Evolutionary conservation across 768 basidiomycete species (phyloP), one percentile per base, ranked within the genome.

Genomic region (Boletus huronensis): DNA sequence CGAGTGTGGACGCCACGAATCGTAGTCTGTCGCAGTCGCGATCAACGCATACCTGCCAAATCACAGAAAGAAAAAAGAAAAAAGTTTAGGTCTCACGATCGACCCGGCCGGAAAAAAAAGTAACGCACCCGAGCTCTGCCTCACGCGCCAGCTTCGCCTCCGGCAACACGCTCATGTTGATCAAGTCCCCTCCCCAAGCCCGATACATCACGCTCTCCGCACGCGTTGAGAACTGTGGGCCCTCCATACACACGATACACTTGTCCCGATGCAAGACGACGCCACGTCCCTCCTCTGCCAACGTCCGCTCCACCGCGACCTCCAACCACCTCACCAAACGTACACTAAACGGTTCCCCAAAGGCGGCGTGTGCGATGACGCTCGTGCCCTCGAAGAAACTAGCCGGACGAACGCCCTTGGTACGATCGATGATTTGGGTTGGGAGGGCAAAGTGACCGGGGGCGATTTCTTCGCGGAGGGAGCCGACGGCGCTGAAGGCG

Each of bases 81-180:
- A 32, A 13, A 5, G n/a, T 28, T 32, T 10, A 51, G 2, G 9
- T 21, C 11, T 14, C 36, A 13, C n/a, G 4, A 19, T 28, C 21
- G 6, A 42, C 9, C 45, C n/a, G 40, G 44, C 40, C 29, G 5
- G 19, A 19, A 23, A 19, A 8, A 26, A 19, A 11, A 28, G 36
- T 3, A 9, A 55, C 50, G 25, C 54, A 94, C 93, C 87, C 87
- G 13, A 99, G 71, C 73, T 99, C 96, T 2, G 93, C 94, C 75
- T 99, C 95, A 14, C 95, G 77, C 3, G 96, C 96, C 39, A 98
- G 79, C 76, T 98, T 98, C n/a, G 95, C 85, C 74, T 99, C 96
- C 2, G 97, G 97, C 26, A 98, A 75, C 38, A 90, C 90, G 54
- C 90, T 96, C 96, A 99, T 99, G 71, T 98, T 95, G 74, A 96